These are phyloP conservation scores for Solanum phureja DNA, from an alignment of 257 asterid genomes.

Conservation along the genomic window DNA sequence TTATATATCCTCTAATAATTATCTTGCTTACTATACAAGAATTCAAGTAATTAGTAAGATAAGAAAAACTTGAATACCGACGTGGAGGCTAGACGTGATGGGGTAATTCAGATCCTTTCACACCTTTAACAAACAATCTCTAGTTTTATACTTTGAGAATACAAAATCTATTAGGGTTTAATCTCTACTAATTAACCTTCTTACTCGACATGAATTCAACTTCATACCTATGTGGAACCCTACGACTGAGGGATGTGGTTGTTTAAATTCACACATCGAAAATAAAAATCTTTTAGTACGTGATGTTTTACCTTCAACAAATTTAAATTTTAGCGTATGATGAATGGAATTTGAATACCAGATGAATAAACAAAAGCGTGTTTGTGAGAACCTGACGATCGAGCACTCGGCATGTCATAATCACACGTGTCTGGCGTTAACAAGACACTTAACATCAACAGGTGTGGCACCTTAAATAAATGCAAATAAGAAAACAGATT, in stretches of 20 bases:
- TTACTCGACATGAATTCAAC: background rate
- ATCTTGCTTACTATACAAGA: background rate
- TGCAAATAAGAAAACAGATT: conserved; percentile 9
- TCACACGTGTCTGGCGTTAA: conserved; percentile 30
- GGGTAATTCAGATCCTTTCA: background rate
- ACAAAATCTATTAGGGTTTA: background rate
- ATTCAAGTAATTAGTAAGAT: background rate
- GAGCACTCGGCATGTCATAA: background rate
- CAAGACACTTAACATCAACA: conserved; percentile 13
- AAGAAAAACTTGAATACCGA: no score
- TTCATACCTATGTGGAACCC: background rate
- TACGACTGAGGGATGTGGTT: background rate
- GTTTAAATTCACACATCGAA: background rate
- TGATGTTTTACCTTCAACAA: background rate
- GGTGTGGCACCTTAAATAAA: conserved; percentile 4
- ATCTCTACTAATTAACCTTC: background rate
- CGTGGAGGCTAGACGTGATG: no score
- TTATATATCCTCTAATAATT: background rate
- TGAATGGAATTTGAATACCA: background rate
- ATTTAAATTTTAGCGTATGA: background rate
- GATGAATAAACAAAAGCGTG: background rate
- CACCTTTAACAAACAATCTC: no score
- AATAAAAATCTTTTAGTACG: background rate
- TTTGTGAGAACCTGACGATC: background rate
- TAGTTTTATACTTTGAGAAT: no score